phyloP scores from a whole-genome alignment of 176 grass and related monocot species.

The Poa annua region DNA sequence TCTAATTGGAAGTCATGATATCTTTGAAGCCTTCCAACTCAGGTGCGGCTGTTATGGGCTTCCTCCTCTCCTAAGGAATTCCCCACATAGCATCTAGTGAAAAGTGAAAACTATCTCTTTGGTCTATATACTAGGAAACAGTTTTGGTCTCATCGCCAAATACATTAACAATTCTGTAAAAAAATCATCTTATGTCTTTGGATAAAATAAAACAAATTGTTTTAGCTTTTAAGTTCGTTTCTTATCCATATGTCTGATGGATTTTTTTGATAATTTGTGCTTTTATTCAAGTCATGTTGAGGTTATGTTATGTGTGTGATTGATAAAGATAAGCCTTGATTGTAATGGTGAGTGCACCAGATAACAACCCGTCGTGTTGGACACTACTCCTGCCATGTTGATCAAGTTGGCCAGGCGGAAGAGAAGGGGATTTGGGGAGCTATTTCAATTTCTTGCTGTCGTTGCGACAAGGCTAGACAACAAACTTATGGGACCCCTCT shows the following conservation, averaged over 20 bases:
- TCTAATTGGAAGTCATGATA: not conserved
- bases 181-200: not conserved
- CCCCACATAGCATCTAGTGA: not conserved
- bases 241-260: not conserved
- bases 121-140: not conserved
- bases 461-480: not conserved
- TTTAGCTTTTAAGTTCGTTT: not conserved
- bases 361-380: not conserved
- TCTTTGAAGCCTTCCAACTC: not conserved
- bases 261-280: not conserved
- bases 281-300: constrained; percentile 1
- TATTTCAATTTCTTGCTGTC: constrained; percentile 8
- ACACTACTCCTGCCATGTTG: constrained; percentile 8
- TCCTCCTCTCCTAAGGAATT: not conserved
- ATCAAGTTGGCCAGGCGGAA: constrained; percentile 4
- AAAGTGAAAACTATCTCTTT: constrained; percentile 15
- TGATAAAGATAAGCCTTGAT: not conserved
- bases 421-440: not conserved
- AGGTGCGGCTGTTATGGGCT: not conserved
- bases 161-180: not conserved
- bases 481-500: not conserved
- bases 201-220: not conserved
- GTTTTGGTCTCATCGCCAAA: constrained; percentile 4
- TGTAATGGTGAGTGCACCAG: not conserved
- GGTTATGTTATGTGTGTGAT: not conserved